phyloP scores from a whole-genome alignment of 2,329 filamentous ascomycete genomes.

The Colletotrichum navitas region DNA sequence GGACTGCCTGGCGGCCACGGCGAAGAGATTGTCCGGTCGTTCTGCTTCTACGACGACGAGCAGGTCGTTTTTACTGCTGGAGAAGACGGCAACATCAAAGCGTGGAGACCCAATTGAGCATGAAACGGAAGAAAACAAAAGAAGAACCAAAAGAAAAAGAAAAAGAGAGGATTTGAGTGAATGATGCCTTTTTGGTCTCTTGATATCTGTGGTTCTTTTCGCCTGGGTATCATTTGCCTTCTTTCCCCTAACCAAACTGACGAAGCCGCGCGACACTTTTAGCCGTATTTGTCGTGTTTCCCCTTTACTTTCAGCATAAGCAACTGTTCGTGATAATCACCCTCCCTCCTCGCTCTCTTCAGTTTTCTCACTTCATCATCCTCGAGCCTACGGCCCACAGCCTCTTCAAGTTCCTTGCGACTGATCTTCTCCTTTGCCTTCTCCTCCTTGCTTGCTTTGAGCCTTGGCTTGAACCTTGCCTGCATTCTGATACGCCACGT shows the following conservation, averaged over 20 bases:
- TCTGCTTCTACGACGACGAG: constrained; percentile 73
- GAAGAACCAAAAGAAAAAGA: background rate
- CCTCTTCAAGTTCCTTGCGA: constrained; percentile 84
- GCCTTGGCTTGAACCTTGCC: constrained; percentile 88
- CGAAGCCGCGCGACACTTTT: background rate
- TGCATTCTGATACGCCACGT: constrained; percentile 91
- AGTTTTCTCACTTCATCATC: constrained; percentile 89
- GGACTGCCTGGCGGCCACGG: constrained; percentile 73
- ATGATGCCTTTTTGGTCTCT: background rate
- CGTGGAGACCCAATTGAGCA: constrained; percentile 59
- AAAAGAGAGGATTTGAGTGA: background rate
- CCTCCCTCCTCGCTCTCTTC: constrained; percentile 86
- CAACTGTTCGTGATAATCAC: constrained; percentile 89
- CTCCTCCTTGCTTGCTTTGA: constrained; percentile 84
- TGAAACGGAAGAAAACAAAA: background rate
- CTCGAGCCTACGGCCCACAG: constrained; percentile 79
- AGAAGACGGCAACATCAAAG: constrained; percentile 69
- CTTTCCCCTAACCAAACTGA: constrained; percentile 2
- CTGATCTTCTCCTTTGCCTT: constrained; percentile 89
- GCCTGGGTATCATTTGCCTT: constrained; percentile 31
- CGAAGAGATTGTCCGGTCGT: constrained; percentile 72
- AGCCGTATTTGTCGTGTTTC: constrained; percentile 87
- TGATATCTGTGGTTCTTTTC: constrained; percentile 10
- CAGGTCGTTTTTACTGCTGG: constrained; percentile 70
- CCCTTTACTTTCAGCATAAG: constrained; percentile 90